These are phyloP conservation scores for Rhizopogon roseolus DNA, from an alignment of 768 basidiomycete species.

Conservation along the genomic window DNA sequence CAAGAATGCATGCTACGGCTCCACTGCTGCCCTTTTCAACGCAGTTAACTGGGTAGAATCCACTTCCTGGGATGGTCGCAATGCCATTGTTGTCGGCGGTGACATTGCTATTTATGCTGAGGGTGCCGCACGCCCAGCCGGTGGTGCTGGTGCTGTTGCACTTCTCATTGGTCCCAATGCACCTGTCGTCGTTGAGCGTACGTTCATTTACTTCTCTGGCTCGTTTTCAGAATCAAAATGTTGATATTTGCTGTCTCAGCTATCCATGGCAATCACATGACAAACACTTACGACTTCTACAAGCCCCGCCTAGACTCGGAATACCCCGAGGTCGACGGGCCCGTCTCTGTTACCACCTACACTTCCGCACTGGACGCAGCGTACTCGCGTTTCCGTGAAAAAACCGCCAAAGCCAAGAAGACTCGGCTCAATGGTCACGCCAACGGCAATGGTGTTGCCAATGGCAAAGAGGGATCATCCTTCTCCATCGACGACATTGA, in stretches of 20 bases:
- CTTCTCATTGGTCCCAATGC: slow-evolving; percentile 96
- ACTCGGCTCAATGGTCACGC: slow-evolving; percentile 34
- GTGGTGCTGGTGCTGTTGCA: slow-evolving; percentile 94
- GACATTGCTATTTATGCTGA: slow-evolving; percentile 99
- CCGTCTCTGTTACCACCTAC: slow-evolving; percentile 93
- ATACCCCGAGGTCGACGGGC: slow-evolving; percentile 96
- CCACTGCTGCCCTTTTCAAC: slow-evolving; percentile 98
- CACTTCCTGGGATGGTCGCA: slow-evolving; percentile 94
- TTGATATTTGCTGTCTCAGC: slow-evolving; percentile 44
- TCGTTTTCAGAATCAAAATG: neutral
- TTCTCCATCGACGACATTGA: slow-evolving; percentile 85
- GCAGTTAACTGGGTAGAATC: slow-evolving; percentile 98
- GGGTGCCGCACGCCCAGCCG: slow-evolving; percentile 90
- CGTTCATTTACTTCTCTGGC: slow-evolving; percentile 38
- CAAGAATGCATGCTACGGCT: slow-evolving; percentile 99
- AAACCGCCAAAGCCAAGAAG: slow-evolving; percentile 65
- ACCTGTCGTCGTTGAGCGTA: slow-evolving; percentile 91
- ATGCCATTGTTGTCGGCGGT: slow-evolving; percentile 94
- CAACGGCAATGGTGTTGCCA: slow-evolving; percentile 26
- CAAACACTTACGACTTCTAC: slow-evolving; percentile 98
- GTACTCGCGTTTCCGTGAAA: slow-evolving; percentile 81
- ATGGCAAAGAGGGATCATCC: slow-evolving; percentile 30
- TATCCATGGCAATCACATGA: slow-evolving; percentile 94
- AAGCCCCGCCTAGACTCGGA: slow-evolving; percentile 94
- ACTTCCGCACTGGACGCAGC: slow-evolving; percentile 89